phyloP scores from a whole-genome alignment of 83 land plant genomes.

The Picea abies region DNA sequence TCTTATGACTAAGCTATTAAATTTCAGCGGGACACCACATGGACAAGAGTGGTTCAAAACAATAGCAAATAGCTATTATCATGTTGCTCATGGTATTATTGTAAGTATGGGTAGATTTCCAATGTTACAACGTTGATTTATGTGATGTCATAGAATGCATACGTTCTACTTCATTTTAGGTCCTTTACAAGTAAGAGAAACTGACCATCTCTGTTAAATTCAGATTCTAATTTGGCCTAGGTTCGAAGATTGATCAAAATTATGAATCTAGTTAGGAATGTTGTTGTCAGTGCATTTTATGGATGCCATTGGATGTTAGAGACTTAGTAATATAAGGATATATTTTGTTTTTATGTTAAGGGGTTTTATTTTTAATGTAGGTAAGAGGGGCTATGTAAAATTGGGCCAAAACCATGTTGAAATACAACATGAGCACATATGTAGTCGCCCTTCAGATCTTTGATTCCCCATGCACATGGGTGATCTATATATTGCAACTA shows the following conservation, averaged over 20 bases:
- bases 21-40: conserved; percentile 69
- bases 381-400: conserved; percentile 49
- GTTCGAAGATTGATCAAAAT: no score
- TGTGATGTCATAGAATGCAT: no score
- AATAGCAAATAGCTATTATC: conserved; percentile 75
- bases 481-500: conserved; percentile 80
- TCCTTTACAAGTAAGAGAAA: no score
- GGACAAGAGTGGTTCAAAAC: conserved; percentile 77
- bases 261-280: no score
- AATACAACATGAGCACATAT: conserved; percentile 72
- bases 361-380: conserved; percentile 20
- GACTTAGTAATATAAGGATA: no score
- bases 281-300: no score
- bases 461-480: conserved; percentile 58
- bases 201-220: no score
- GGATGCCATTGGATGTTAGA: no score
- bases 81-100: conserved; percentile 78
- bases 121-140: no score
- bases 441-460: conserved; percentile 81
- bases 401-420: conserved; percentile 36
- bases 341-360: no score
- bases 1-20: conserved; percentile 30
- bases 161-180: no score
- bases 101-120: conserved; percentile 20
- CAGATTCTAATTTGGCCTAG: no score